Percentiles rank a stretch among this genome's conserved stretches.
These are phyloP conservation scores for Wakefieldia striispora DNA, from an alignment of 768 basidiomycete species.

Conservation along the genomic window DNA sequence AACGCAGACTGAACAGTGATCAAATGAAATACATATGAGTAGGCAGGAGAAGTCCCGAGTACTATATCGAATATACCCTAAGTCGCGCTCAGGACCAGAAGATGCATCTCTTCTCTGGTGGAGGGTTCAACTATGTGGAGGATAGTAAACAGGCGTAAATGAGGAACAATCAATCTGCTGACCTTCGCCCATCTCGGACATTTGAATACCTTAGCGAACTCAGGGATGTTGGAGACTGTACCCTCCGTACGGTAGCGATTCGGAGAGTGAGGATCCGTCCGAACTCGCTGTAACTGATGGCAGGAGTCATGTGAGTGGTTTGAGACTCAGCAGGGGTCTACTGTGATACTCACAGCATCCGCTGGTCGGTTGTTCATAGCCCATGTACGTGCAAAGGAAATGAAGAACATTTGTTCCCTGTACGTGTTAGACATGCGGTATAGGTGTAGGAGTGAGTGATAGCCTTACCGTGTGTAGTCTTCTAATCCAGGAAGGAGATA, in stretches of 20 bases:
- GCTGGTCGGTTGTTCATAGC: constrained; percentile 77
- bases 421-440: not conserved
- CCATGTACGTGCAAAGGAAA: constrained; percentile 89
- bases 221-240: constrained; percentile 81
- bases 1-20: not conserved
- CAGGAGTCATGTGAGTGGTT: not conserved
- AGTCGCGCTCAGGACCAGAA: constrained; percentile 60
- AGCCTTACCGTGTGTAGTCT: constrained; percentile 59
- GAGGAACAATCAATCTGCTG: constrained; percentile 18
- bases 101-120: constrained; percentile 69
- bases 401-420: constrained; percentile 93
- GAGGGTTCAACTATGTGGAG: constrained; percentile 70
- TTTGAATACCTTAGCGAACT: constrained; percentile 85
- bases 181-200: constrained; percentile 78
- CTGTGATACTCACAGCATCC: constrained; percentile 54
- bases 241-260: constrained; percentile 78
- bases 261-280: constrained; percentile 89
- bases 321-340: not conserved
- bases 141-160: not conserved
- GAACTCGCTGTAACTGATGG: constrained; percentile 66
- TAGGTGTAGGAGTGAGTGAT: not conserved
- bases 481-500: constrained; percentile 79
- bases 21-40: constrained; percentile 18
- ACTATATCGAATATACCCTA: constrained; percentile 6
- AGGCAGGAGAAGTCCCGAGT: not conserved